Evolutionary conservation across 306 rosid genomes (phyloP).

Genomic region (Crotalaria pallida): DNA sequence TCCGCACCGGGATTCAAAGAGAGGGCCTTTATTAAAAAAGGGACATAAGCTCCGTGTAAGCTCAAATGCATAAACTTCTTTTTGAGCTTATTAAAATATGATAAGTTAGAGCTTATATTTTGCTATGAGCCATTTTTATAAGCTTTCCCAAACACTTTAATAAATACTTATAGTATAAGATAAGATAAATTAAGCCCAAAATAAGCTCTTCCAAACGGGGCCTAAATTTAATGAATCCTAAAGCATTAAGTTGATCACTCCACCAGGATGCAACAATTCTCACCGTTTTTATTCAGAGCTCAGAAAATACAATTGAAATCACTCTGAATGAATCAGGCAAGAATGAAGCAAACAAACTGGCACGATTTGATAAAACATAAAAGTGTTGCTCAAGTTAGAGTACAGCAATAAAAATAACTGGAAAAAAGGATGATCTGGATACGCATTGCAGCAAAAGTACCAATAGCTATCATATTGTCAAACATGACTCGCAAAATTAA

Average conservation of each 20-base stretch:
- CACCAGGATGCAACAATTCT: constrained; percentile 8
- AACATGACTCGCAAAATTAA: background rate
- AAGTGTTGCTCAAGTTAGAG: background rate
- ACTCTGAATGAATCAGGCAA: background rate
- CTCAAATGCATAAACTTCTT: too few species aligned
- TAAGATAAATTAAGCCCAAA: too few species aligned
- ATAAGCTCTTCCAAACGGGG: too few species aligned
- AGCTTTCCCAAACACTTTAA: too few species aligned
- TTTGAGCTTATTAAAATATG: too few species aligned
- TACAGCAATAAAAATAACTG: background rate
- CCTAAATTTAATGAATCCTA: constrained; percentile 9
- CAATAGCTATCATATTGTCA: constrained; percentile 7
- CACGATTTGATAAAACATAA: constrained; percentile 4
- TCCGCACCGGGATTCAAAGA: too few species aligned
- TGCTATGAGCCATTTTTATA: too few species aligned
- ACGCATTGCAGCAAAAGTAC: background rate
- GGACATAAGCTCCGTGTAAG: too few species aligned
- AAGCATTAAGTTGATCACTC: constrained; percentile 5
- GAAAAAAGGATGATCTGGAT: background rate
- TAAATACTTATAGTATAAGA: too few species aligned
- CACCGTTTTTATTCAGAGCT: background rate
- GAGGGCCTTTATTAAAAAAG: too few species aligned
- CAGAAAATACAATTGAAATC: background rate
- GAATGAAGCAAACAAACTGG: background rate
- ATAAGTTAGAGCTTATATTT: too few species aligned